Evolutionary conservation across 768 basidiomycete genomes (phyloP), one percentile per base, ranked within the genome.

Genomic region (Leccinum subgranulosum): DNA sequence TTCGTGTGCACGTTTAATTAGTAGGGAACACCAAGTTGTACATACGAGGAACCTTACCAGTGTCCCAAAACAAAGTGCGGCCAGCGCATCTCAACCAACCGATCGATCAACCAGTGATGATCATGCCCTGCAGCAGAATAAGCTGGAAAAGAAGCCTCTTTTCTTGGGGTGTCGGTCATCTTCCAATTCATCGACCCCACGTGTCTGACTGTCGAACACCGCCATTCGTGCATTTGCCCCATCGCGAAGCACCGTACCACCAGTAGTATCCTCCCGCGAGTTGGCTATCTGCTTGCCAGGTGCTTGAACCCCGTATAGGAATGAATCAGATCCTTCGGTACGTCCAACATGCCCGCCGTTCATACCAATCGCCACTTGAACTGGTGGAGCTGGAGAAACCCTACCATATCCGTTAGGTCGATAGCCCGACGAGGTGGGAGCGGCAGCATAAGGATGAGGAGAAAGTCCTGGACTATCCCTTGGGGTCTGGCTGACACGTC

Each of bases 361-460:
- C 56, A 73, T 67, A 25, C 74, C 67, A 49, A 71, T 62, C 68
- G 75, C 60, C 61, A 70, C 54, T 73, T 74, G 60, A 19, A 75
- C 52, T 48, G 78, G 77, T 50, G 63, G 53, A 55, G 60, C 64
- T 46, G 84, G 77, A 4, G 85, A 86, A 56, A 79, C 79, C 41
- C 85, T 80, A 23, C 82, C 87, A 60, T 85, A 88, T 55, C 72
- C 69, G 57, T 72, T 70, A 36, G 74, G 71, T 17, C 86, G 84
- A 66, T 84, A 85, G 3, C 81, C 83, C 45, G 76, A 80, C 1
- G 82, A 75, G 55, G 78, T 81, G 6, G 85, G 82, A 7, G 84
- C 82, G 34, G 81, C 77, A 9, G 88, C 90, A 56, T 91, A 92
- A 31, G 90, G 90, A 67, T 92, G 90, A 29, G 85, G 75, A 19